These are phyloP conservation scores for Trichoderma harzianum DNA, from an alignment of 2,329 filamentous ascomycete species.

Conservation along the genomic window DNA sequence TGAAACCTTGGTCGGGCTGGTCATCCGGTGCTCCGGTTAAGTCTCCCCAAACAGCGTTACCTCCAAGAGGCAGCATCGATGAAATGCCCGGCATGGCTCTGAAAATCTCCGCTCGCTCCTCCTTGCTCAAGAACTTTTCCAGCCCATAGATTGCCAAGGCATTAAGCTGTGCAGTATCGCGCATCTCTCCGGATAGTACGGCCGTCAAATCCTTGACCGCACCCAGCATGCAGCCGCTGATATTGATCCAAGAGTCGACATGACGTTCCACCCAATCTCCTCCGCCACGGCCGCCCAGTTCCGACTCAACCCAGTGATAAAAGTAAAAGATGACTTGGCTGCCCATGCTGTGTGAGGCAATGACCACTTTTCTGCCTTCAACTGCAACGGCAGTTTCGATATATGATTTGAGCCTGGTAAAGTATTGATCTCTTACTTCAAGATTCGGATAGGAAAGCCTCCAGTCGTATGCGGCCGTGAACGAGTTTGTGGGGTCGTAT, in stretches of 20 bases:
- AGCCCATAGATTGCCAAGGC: constrained; percentile 94
- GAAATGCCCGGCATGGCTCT: constrained; percentile 95
- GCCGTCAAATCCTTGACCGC: constrained; percentile 88
- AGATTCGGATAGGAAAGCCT: constrained; percentile 85
- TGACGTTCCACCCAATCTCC: constrained; percentile 85
- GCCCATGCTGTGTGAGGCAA: constrained; percentile 96
- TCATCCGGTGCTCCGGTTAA: constrained; percentile 86
- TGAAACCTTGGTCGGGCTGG: constrained; percentile 64
- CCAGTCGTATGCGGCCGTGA: constrained; percentile 81
- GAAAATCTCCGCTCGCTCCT: constrained; percentile 90
- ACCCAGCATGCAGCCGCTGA: constrained; percentile 96
- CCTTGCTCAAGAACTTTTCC: constrained; percentile 88
- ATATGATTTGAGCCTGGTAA: constrained; percentile 82
- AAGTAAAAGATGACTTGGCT: constrained; percentile 89
- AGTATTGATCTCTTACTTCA: constrained; percentile 89
- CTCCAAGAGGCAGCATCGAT: constrained; percentile 93
- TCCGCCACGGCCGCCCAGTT: constrained; percentile 76
- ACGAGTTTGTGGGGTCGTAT: constrained; percentile 80
- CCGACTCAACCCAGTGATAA: constrained; percentile 75
- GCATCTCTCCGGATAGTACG: constrained; percentile 94
- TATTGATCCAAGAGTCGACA: constrained; percentile 95
- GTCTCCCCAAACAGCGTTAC: constrained; percentile 93
- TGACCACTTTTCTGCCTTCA: constrained; percentile 72
- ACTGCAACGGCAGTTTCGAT: constrained; percentile 80
- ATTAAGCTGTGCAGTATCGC: constrained; percentile 94